Evolutionary conservation across 768 basidiomycete genomes (phyloP), one percentile per base, ranked within the genome.

Genomic region (Termitomyces sp.): DNA sequence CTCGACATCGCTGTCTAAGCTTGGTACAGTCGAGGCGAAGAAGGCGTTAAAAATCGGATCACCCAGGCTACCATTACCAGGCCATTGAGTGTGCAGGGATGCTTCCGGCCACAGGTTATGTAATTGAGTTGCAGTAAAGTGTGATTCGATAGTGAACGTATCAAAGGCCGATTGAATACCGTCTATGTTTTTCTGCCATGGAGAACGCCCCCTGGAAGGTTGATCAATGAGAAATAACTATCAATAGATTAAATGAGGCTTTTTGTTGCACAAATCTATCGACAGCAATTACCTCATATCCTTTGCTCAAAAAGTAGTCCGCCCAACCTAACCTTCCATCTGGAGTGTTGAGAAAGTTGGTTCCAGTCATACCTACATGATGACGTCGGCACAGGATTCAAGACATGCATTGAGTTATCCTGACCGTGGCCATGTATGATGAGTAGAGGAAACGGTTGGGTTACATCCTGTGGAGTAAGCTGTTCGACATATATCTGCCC

Each of bases 311-410:
- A 55, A 83, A 80, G 64, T 78, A 80, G 66, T 83, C 80, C n/a
- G 77, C 77, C 81, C 81, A 83, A n/a, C 81, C 81, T 10, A 71
- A 64, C 59, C 79, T 71, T 26, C 79, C 79, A 63, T 83, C 81
- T 1, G 81, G 80, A 0, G 81, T 82, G 55, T 80, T 81, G 44
- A 83, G 63, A 63, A 81, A 79, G 53, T 72, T 79, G 16, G 78
- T 75, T 41, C 79, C 81, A 7, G 80, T 80, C 80, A 81, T 80
- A 24, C 76, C 74, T 75, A n/a, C 20, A 22, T 20, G 20, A 34
- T 58, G 41, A 46, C 22, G 12, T 56, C 34, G 41, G 31, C 27
- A 13, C 18, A 37, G 44, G 20, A 24, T 53, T 12, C 20, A 51
- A 7, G 5, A 12, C 16, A 57, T 22, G n/a, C 51, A 18, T 34